Conservation (phyloP, 2,329 filamentous ascomycete species). For the Fusarium staphyleae region DNA sequence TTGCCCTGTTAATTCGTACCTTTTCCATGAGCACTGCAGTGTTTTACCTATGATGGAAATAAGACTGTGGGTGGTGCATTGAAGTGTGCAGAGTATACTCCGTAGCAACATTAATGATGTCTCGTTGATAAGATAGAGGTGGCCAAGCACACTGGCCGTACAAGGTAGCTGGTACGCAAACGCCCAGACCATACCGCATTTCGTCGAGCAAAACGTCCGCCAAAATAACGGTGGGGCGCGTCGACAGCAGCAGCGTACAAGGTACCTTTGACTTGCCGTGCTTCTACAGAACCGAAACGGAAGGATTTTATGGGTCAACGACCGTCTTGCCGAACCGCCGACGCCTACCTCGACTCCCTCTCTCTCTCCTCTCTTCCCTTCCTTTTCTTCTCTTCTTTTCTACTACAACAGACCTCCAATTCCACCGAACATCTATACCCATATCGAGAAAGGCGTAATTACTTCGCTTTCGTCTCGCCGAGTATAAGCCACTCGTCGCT, state of each 20-base stretch:
- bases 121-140: not conserved
- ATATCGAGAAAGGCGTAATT: slow-evolving; percentile 17
- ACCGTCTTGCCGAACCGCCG: slow-evolving; percentile 38
- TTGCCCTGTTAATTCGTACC: not conserved
- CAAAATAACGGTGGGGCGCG: slow-evolving; percentile 5
- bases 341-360: slow-evolving; percentile 17
- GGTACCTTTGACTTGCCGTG: slow-evolving; percentile 25
- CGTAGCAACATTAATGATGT: not conserved
- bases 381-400: not conserved
- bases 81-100: too few relatives aligned
- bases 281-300: slow-evolving; percentile 33
- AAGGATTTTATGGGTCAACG: slow-evolving; percentile 36
- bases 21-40: too few relatives aligned
- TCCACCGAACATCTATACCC: not conserved
- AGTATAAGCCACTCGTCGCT: slow-evolving; percentile 25
- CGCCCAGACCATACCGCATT: slow-evolving; percentile 5
- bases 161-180: slow-evolving; percentile 8
- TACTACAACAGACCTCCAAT: not conserved
- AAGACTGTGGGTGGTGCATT: not conserved
- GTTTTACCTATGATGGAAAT: not conserved
- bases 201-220: slow-evolving; percentile 5
- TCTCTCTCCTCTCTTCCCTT: slow-evolving; percentile 3
- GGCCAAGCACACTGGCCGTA: too few relatives aligned
- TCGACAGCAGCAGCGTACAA: slow-evolving; percentile 16
- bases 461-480: slow-evolving; percentile 19